Base-by-base conservation (phyloP, 352 stramenopile species). In the Plasmopara muralis region DNA sequence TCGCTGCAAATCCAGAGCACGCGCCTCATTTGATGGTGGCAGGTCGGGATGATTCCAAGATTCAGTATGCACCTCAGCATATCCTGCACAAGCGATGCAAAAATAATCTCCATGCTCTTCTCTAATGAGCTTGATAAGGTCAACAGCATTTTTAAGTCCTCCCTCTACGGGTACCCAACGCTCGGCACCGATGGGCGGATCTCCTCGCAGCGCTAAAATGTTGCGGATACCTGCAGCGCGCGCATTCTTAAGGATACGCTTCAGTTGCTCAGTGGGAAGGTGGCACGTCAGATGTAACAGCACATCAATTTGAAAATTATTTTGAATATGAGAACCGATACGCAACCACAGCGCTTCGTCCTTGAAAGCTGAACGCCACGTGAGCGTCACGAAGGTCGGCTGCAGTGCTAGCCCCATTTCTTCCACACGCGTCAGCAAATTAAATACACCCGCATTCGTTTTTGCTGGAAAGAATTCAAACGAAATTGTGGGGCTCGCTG, bases 121-220 rank as follows among this genome's bases (percentile, higher is more conserved):
- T 28, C 95, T 82, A 55, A 99, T 99, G 55, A 98, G 97, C 30
- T 85, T 85, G 29, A 99, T 97, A 50, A 98, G 78, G 72, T 99
- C 96, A 31, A 97, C 74, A 1, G 96, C 96, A 68, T 97, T 98
- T 46, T 84, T 92, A 14, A 96, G 85, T 3, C 87, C 89, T 55
- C 87, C 91, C 49, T 97, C 86, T 12, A 93, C 76, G 33, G 74
- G 67, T 49, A 83, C 63, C 79, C 78, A 89, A 47, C 70, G 71
- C 52, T 95, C 93, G 51, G 97, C 70, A 49, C 95, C 96, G 47
- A 91, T 92, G 16, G 93, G 90, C 42, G 96, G 94, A 66, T 98
- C 95, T 47, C 97, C 97, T 39, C 97, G 89, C 46, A 99, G 70
- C 15, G 96, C 97, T 20, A 99, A 74, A 66, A 99, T 99, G 77